These are phyloP conservation scores for Neltuma alba DNA, from an alignment of 306 rosid species.

Conservation along the genomic window DNA sequence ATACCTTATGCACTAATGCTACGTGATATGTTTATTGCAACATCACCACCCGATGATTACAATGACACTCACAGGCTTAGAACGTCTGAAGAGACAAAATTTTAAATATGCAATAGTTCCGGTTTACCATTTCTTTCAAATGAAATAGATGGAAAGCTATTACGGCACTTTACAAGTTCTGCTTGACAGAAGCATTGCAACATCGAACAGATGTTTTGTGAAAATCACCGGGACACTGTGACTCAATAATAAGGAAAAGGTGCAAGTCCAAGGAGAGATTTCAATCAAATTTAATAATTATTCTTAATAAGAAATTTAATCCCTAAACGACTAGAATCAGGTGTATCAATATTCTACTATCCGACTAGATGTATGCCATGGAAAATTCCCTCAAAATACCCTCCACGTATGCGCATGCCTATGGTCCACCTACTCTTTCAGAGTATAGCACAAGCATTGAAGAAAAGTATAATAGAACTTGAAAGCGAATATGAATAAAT, in stretches of 20 bases:
- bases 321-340: background rate
- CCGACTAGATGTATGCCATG: too few species aligned
- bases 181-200: background rate
- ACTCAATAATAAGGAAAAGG: background rate
- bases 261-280: background rate
- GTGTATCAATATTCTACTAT: too few species aligned
- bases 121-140: background rate
- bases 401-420: background rate
- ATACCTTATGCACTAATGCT: background rate
- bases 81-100: background rate
- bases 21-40: background rate
- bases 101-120: background rate
- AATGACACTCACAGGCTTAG: background rate
- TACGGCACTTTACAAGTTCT: background rate
- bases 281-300: background rate
- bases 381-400: too few species aligned
- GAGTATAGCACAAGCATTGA: conserved; percentile 2
- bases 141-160: background rate
- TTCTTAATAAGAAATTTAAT: background rate
- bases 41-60: background rate
- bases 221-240: background rate
- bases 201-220: background rate
- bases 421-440: conserved; percentile 5
- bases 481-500: background rate
- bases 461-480: background rate